Conservation (phyloP, 176 grass and related monocot species). For the Paspalum vaginatum region DNA sequence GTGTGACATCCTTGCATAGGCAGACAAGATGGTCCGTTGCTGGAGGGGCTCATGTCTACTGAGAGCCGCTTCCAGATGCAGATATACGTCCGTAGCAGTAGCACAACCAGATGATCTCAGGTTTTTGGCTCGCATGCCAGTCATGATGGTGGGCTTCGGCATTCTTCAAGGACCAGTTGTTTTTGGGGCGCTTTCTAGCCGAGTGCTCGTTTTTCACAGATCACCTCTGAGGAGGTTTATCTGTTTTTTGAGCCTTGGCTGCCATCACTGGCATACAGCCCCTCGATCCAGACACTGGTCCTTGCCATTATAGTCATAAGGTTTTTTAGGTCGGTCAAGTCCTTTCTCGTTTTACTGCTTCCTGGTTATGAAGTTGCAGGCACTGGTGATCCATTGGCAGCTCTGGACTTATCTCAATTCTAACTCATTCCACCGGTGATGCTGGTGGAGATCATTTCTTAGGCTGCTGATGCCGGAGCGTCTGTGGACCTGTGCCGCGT, state of each 20-base stretch:
- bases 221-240: constrained; percentile 31
- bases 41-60: constrained; percentile 28
- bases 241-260: constrained; percentile 82
- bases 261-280: constrained; percentile 50
- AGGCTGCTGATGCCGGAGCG: constrained; percentile 24
- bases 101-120: constrained; percentile 37
- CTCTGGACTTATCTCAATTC: constrained; percentile 39
- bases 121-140: constrained; percentile 64
- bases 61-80: constrained; percentile 50
- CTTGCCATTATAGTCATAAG: constrained; percentile 52
- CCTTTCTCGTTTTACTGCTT: constrained; percentile 50
- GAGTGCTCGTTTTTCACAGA: constrained; percentile 70
- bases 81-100: constrained; percentile 41
- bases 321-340: constrained; percentile 59
- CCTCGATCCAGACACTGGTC: constrained; percentile 56
- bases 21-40: constrained; percentile 29
- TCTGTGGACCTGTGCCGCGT: constrained; percentile 39
- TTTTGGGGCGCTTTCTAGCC: constrained; percentile 60
- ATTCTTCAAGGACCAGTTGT: constrained; percentile 57
- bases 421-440: neutral
- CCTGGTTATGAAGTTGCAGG: constrained; percentile 47
- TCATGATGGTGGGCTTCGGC: constrained; percentile 56
- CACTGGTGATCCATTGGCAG: neutral
- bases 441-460: neutral
- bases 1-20: constrained; percentile 90